These are phyloP conservation scores for Phialophora chinensis DNA, from an alignment of 2,329 filamentous ascomycete species.

Conservation along the genomic window DNA sequence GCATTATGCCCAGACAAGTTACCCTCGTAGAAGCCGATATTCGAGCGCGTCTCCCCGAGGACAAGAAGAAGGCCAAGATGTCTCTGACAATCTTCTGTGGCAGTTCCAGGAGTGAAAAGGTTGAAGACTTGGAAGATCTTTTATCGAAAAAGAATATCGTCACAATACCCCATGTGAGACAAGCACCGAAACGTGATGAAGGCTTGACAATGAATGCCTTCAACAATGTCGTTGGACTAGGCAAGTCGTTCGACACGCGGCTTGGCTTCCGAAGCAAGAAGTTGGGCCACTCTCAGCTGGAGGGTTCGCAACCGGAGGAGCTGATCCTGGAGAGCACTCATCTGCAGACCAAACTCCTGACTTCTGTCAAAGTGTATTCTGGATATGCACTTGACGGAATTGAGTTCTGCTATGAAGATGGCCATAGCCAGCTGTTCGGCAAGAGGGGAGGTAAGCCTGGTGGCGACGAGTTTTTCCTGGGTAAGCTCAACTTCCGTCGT, in stretches of 20 bases:
- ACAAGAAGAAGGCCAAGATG: slow-evolving; percentile 73
- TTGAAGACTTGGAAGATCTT: slow-evolving; percentile 77
- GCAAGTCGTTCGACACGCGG: slow-evolving; percentile 51
- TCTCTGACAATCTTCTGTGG: slow-evolving; percentile 77
- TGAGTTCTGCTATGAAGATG: slow-evolving; percentile 92
- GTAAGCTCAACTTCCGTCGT: slow-evolving; percentile 56
- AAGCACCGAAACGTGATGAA: slow-evolving; percentile 39
- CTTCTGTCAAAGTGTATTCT: slow-evolving; percentile 76
- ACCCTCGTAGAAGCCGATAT: slow-evolving; percentile 76
- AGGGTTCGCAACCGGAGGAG: slow-evolving; percentile 72
- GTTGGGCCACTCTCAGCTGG: slow-evolving; percentile 73
- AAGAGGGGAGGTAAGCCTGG: slow-evolving; percentile 73
- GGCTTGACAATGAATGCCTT: slow-evolving; percentile 39
- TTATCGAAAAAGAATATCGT: slow-evolving; percentile 73
- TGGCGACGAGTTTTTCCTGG: slow-evolving; percentile 76
- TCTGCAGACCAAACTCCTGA: slow-evolving; percentile 74
- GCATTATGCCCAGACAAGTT: slow-evolving; percentile 70
- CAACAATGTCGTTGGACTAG: slow-evolving; percentile 34
- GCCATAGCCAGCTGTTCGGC: slow-evolving; percentile 83
- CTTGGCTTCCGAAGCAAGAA: slow-evolving; percentile 76
- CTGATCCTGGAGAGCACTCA: slow-evolving; percentile 74
- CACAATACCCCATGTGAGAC: slow-evolving; percentile 71
- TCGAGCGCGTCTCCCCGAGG: slow-evolving; percentile 71
- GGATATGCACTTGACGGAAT: slow-evolving; percentile 80
- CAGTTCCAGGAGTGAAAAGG: slow-evolving; percentile 72